Percentiles rank a stretch among this genome's conserved stretches.
phyloP scores from a whole-genome alignment of 495 filamentous ascomycete species.

The Umbilicaria muhlenbergii region DNA sequence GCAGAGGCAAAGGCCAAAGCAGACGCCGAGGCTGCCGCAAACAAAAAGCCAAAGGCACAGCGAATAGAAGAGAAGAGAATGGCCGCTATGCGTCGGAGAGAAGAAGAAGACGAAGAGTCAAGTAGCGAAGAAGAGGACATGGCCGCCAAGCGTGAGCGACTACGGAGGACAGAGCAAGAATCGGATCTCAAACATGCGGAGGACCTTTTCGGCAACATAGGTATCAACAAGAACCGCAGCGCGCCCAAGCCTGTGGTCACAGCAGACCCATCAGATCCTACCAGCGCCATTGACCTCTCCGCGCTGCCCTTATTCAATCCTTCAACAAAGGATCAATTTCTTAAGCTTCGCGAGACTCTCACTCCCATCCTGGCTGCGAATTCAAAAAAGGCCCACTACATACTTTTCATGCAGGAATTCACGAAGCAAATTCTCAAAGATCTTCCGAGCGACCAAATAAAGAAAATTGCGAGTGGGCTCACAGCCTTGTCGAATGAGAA shows the following conservation, averaged over 20 bases:
- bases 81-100: conserved; percentile 25
- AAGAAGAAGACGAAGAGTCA: conserved; percentile 36
- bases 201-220: conserved; percentile 74
- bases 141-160: conserved; percentile 49
- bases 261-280: conserved; percentile 52
- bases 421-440: conserved; percentile 76
- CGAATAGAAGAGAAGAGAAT: conserved; percentile 66
- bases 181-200: conserved; percentile 81
- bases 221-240: conserved; percentile 51
- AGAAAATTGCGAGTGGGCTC: conserved; percentile 77
- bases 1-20: conserved; percentile 79
- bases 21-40: conserved; percentile 77
- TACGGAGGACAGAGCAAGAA: conserved; percentile 68
- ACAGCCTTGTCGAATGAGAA: conserved; percentile 89
- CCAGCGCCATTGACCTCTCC: conserved; percentile 62
- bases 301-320: conserved; percentile 78
- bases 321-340: conserved; percentile 68
- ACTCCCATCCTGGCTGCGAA: conserved; percentile 57
- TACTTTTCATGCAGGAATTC: conserved; percentile 81
- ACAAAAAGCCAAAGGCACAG: conserved; percentile 79
- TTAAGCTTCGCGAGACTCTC: conserved; percentile 53
- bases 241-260: conserved; percentile 48
- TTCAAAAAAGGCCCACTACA: conserved; percentile 80
- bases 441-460: conserved; percentile 76
- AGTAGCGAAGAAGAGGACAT: conserved; percentile 58